Conservation (phyloP, 305 asterid genomes). For the Fraxinus sp. region DNA sequence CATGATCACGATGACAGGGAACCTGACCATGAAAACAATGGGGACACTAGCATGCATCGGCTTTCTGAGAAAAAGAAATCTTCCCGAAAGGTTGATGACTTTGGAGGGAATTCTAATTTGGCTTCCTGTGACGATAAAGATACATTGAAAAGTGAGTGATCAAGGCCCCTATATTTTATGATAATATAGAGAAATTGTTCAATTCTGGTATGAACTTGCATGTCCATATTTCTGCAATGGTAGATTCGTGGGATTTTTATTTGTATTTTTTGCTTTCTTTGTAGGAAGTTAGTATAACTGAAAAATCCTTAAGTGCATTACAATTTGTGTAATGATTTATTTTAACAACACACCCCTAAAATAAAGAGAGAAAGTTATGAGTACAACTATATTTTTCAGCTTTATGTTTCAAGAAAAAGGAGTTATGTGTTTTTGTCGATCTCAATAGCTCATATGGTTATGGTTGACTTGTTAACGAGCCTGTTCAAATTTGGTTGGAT, state of each 20-base stretch:
- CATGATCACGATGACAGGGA: constrained; percentile 75
- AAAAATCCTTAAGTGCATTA: neutral
- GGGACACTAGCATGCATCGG: constrained; percentile 65
- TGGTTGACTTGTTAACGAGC: constrained; percentile 14
- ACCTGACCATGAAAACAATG: constrained; percentile 65
- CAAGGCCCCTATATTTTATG: neutral
- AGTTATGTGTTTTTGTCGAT: neutral
- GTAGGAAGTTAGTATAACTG: constrained; percentile 7
- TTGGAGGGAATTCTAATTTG: constrained; percentile 60
- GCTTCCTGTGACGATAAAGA: constrained; percentile 72
- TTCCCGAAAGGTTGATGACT: constrained; percentile 67
- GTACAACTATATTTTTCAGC: neutral
- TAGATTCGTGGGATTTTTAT: neutral
- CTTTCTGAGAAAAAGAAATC: constrained; percentile 71
- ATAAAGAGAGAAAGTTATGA: neutral
- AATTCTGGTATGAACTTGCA: neutral
- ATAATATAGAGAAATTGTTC: neutral
- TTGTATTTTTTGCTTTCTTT: neutral
- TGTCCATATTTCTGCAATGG: neutral
- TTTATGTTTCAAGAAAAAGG: neutral
- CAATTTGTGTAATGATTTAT: neutral
- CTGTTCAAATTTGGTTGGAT: constrained; percentile 26
- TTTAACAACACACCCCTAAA: constrained; percentile 12
- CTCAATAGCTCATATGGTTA: neutral
- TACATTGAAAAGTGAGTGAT: constrained; percentile 78